Base-by-base conservation (phyloP, 176 grass and related monocot species). In the Elymus sibiricus region DNA sequence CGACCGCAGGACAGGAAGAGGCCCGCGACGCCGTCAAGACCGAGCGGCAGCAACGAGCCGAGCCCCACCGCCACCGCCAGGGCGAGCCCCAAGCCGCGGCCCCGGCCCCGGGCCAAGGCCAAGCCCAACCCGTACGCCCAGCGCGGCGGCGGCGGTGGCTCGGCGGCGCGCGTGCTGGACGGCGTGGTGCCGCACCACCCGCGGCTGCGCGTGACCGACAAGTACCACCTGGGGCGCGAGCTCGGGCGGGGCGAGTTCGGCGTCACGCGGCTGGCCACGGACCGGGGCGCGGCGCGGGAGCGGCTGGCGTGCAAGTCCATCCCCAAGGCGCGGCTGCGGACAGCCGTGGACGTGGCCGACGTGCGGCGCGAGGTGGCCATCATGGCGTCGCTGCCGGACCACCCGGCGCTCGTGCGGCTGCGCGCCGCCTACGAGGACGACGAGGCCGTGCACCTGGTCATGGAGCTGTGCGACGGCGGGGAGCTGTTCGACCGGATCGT, bases 401-500 rank as follows among this genome's bases (percentile, higher is more conserved):
- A 94, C 81, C 92, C 92, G 62, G 87, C 90, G 49, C 84, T 94
- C 11, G 93, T 95, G 25, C 79, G 83, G 1, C 70, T 95, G 9
- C 64, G 90, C 5, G 93, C 88, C 0, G 88, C 91, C 0, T 95
- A 93, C 81, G 93, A 95, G 90, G 93, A 95, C 80, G 70, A 21
- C 40, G 88, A 89, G 1, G 93, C 93, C 17, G 93, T 95, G 70
- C 93, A 95, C 90, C 88, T 95, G 11, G 93, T 95, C 26, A 95
- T 95, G 93, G 93, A 95, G 83, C 88, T 93, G 1, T 95, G 93
- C 83, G 93, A 95, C 83, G 93, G 93, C 47, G 91, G 93, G 1
- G 93, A 95, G 88, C 88, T 95, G 11, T 95, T 95, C 86, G 93
- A 95, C 78, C 62, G 93, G 65, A 89, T 95, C 77, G 93, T 95